Evolutionary conservation across 2,329 filamentous ascomycete genomes (phyloP), one percentile per base, ranked within the genome.

Genomic region (Stylonectria norvegica): DNA sequence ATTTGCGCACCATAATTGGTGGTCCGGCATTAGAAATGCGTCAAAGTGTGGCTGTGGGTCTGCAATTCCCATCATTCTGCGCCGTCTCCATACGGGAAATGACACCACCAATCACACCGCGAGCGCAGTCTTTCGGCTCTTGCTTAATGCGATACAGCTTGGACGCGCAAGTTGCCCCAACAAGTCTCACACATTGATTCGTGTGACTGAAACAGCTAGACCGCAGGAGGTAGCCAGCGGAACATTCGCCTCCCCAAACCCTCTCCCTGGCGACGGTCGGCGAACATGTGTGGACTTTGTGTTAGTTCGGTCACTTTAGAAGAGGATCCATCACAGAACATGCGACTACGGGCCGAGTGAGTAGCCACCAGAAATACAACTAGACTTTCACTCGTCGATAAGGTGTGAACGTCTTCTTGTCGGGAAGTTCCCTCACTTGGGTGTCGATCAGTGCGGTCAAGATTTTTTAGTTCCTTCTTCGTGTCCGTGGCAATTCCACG

Each of bases 401-500:
- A n/a, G n/a, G n/a, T n/a, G n/a, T n/a, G n/a, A n/a, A n/a, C n/a
- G n/a, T n/a, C n/a, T n/a, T n/a, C n/a, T n/a, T n/a, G n/a, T n/a
- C n/a, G n/a, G n/a, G n/a, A n/a, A n/a, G n/a, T n/a, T n/a, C n/a
- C n/a, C n/a, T n/a, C n/a, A n/a, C n/a, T n/a, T n/a, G n/a, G n/a
- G n/a, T n/a, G n/a, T n/a, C n/a, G n/a, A n/a, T n/a, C n/a, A n/a
- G n/a, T n/a, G n/a, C n/a, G n/a, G n/a, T n/a, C n/a, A n/a, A n/a
- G n/a, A n/a, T n/a, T n/a, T n/a, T n/a, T n/a, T n/a, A n/a, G n/a
- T n/a, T 55, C 63, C 68, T 71, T 72, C 70, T 60, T 73, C 67
- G 56, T 65, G 61, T 42, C 67, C 57, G 18, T 53, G 55, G 60
- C 35, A 61, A 43, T 59, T 60, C 63, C 59, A 52, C 46, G 46